Evolutionary conservation across 1,139 yeast genomes (phyloP), one percentile per base, ranked within the genome.

Genomic region (Wickerhamiella pararugosa): DNA sequence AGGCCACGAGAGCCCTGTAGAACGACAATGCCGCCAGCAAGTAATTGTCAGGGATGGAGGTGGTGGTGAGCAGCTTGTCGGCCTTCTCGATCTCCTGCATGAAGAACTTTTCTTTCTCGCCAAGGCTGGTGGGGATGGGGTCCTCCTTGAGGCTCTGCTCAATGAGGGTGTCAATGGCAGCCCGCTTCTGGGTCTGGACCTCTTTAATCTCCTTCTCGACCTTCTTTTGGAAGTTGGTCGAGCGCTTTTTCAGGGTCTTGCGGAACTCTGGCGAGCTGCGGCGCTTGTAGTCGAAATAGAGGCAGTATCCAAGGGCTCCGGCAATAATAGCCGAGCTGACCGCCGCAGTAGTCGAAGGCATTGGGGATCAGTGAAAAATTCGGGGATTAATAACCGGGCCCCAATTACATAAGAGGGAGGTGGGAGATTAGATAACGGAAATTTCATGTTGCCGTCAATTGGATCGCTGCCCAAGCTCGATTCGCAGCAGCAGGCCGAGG

Each of bases 1-100:
- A 90, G 41, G 86, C 87, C 32, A 83, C 75, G 58, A 90, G 71
- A n/a, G 96, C 97, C 63, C 86, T 82, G 73, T 90, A 90, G 71
- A 86, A 90, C 53, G 81, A 75, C 52, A 86, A 68, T 35, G 97
- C 97, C 36, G 95, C 79, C 46, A 78, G 83, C 49, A 79, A 63
- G 45, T 51, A 51, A 43, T 46, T 45, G 39, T 51, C 52, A 38
- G 51, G 51, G 21, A 11, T 11, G 32, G 37, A 25, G 37, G 56
- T 59, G 29, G 48, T 43, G 46, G 49, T 50, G 42, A 53, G 50
- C 42, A 57, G 53, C 47, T 58, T 61, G 46, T 87, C 97, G 59
- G 94, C 97, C 43, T 70, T 61, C 43, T 86, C 80, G 46, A 87
- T 87, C 62, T 83, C 90, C 50, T 73, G 70, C 71, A 84, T 77